phyloP scores from a whole-genome alignment of 2,329 filamentous ascomycete species.

The Colletotrichum higginsianum region DNA sequence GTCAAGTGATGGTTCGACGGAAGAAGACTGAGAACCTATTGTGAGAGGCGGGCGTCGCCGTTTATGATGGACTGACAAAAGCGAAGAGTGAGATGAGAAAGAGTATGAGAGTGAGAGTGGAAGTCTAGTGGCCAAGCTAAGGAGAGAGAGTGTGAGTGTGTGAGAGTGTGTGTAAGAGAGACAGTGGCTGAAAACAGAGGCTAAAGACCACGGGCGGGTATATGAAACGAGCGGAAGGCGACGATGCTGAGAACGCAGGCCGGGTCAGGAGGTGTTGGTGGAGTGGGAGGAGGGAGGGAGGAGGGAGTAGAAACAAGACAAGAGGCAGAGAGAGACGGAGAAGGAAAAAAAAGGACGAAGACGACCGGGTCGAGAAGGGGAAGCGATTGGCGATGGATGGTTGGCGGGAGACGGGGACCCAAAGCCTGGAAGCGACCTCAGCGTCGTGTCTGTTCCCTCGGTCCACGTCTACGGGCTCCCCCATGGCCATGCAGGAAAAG shows the following conservation, averaged over 20 bases:
- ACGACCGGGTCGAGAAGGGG: constrained; percentile 40
- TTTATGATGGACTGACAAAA: constrained; percentile 34
- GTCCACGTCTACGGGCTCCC: constrained; percentile 38
- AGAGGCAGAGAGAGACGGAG: constrained; percentile 33
- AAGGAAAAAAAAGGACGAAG: constrained; percentile 41
- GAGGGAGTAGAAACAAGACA: constrained; percentile 35
- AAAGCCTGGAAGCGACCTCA: constrained; percentile 41
- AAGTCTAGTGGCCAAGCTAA: constrained; percentile 41
- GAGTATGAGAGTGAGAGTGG: constrained; percentile 31
- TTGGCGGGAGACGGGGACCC: constrained; percentile 42
- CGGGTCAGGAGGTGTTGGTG: constrained; percentile 41
- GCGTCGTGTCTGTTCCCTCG: constrained; percentile 24
- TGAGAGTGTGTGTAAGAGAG: constrained; percentile 31
- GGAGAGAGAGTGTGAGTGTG: constrained; percentile 40
- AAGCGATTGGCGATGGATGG: constrained; percentile 43
- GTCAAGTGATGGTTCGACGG: constrained; percentile 27
- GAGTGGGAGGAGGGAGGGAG: constrained; percentile 24
- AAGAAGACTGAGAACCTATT: constrained; percentile 17
- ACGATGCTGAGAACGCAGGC: constrained; percentile 43
- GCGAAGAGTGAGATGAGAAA: constrained; percentile 28
- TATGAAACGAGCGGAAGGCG: constrained; percentile 48
- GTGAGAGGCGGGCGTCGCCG: constrained; percentile 14
- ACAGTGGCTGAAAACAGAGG: constrained; percentile 43
- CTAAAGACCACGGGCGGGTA: constrained; percentile 44
- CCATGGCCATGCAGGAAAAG: constrained; percentile 16